Evolutionary conservation across 1,284 basidiomycete genomes (phyloP).

Genomic region (Agroathelia rolfsii): DNA sequence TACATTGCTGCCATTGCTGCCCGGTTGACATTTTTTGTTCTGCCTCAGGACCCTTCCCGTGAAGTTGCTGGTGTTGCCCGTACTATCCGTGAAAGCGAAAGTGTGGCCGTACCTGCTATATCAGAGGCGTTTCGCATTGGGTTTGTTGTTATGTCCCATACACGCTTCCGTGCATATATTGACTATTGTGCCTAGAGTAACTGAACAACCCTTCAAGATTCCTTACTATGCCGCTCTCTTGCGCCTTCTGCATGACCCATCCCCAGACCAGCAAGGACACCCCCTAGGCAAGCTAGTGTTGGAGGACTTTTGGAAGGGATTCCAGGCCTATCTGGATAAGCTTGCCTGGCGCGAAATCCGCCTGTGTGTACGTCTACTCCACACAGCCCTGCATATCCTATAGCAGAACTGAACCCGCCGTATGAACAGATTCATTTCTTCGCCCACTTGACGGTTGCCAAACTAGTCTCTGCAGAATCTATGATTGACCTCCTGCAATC

Average conservation of each 20-base stretch:
- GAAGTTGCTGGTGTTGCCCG: conserved; percentile 59
- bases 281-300: conserved; percentile 68
- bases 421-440: conserved; percentile 76
- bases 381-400: conserved; percentile 2
- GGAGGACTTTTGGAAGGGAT: conserved; percentile 82
- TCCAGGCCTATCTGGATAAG: conserved; percentile 78
- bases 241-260: conserved; percentile 49
- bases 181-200: conserved; percentile 38
- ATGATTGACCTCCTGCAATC: conserved; percentile 72
- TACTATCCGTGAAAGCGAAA: conserved; percentile 50
- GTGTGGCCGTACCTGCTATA: conserved; percentile 48
- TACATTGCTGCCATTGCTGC: not conserved
- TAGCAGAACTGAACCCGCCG: too few species aligned
- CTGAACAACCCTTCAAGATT: conserved; percentile 87
- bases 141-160: conserved; percentile 32
- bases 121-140: conserved; percentile 71
- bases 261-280: conserved; percentile 23
- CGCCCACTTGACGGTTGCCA: conserved; percentile 71
- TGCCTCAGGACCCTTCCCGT: conserved; percentile 51
- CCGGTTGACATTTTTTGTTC: conserved; percentile 16
- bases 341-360: conserved; percentile 83
- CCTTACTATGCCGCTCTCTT: conserved; percentile 82
- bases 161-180: conserved; percentile 7
- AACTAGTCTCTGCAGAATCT: conserved; percentile 66
- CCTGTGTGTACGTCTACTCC: conserved; percentile 55